Percentiles rank a stretch among this genome's conserved stretches.
Evolutionary conservation across 768 basidiomycete genomes (phyloP).

Genomic region (Leucosporidium yakuticum): DNA sequence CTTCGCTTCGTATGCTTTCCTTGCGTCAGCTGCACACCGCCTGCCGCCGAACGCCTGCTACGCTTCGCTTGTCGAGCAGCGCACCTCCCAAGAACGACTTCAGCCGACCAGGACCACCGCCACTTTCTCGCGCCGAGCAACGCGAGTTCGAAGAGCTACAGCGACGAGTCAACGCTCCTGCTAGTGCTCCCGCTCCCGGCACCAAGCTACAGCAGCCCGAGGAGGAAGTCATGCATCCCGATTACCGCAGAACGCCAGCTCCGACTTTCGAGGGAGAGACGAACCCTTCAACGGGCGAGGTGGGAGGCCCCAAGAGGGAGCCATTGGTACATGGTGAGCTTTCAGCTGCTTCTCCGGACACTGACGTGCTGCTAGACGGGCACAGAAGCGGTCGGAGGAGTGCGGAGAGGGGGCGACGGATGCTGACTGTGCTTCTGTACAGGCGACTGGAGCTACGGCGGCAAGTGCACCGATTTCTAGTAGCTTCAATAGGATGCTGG

Average conservation of each 20-base stretch:
- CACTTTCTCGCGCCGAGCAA: slow-evolving; percentile 68
- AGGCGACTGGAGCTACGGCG: slow-evolving; percentile 34
- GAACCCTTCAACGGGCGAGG: slow-evolving; percentile 77
- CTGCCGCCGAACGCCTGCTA: not conserved
- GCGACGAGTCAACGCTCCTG: slow-evolving; percentile 44
- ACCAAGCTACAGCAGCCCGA: slow-evolving; percentile 38
- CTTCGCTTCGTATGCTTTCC: no score
- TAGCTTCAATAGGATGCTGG: no score
- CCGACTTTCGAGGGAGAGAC: slow-evolving; percentile 69
- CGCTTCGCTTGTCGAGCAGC: not conserved
- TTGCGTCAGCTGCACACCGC: not conserved
- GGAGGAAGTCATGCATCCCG: slow-evolving; percentile 45
- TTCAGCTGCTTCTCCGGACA: no score
- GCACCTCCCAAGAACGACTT: slow-evolving; percentile 10
- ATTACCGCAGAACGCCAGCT: slow-evolving; percentile 51
- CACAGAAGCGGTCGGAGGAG: not conserved
- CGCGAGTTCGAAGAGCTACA: slow-evolving; percentile 81
- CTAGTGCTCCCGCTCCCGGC: slow-evolving; percentile 47
- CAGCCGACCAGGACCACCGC: slow-evolving; percentile 59
- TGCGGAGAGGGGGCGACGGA: not conserved
- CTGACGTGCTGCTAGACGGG: not conserved
- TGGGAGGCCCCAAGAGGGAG: slow-evolving; percentile 79
- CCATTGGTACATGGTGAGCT: slow-evolving; percentile 54
- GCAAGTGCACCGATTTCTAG: slow-evolving; percentile 30
- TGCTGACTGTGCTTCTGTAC: not conserved